A percentile compares a stretch with the other conserved stretches of the same genome.
Conservation (phyloP, 2,329 filamentous ascomycete genomes). For the Monosporascus ibericus region DNA sequence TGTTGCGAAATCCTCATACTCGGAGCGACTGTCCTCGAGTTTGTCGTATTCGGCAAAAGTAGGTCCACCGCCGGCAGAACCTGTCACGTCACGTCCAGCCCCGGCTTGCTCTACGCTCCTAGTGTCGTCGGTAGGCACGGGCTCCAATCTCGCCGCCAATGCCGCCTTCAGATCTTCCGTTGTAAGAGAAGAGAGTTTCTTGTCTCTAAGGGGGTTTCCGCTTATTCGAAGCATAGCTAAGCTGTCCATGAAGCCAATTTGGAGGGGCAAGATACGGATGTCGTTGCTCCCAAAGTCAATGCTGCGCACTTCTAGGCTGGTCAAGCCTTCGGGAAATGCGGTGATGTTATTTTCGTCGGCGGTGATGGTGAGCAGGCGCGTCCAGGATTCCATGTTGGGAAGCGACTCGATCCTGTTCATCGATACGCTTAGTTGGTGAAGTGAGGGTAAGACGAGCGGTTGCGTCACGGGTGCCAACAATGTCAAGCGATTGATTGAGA, state of each 20-base stretch:
- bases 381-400: slow-evolving; percentile 71
- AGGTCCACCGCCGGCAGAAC: slow-evolving; percentile 14
- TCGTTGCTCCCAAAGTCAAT: slow-evolving; percentile 85
- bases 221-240: slow-evolving; percentile 70
- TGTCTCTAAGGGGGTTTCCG: slow-evolving; percentile 87
- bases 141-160: slow-evolving; percentile 60
- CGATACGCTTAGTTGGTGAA: slow-evolving; percentile 71
- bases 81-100: slow-evolving; percentile 20
- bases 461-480: slow-evolving; percentile 40
- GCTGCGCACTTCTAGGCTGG: slow-evolving; percentile 60
- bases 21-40: slow-evolving; percentile 41
- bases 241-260: slow-evolving; percentile 72
- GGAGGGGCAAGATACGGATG: slow-evolving; percentile 67
- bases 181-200: slow-evolving; percentile 73
- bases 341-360: slow-evolving; percentile 78
- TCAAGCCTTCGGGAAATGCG: slow-evolving; percentile 70
- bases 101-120: slow-evolving; percentile 17
- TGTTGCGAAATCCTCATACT: slow-evolving; percentile 51
- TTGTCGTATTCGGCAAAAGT: slow-evolving; percentile 28
- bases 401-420: slow-evolving; percentile 71
- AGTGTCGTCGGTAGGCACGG: slow-evolving; percentile 32
- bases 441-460: slow-evolving; percentile 57
- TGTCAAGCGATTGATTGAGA: slow-evolving; percentile 68
- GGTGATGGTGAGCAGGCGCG: slow-evolving; percentile 63
- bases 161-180: slow-evolving; percentile 77